Percentiles rank a stretch among this genome's conserved stretches.
Conservation (phyloP, 2,329 filamentous ascomycete genomes). For the Botrytis porri region DNA sequence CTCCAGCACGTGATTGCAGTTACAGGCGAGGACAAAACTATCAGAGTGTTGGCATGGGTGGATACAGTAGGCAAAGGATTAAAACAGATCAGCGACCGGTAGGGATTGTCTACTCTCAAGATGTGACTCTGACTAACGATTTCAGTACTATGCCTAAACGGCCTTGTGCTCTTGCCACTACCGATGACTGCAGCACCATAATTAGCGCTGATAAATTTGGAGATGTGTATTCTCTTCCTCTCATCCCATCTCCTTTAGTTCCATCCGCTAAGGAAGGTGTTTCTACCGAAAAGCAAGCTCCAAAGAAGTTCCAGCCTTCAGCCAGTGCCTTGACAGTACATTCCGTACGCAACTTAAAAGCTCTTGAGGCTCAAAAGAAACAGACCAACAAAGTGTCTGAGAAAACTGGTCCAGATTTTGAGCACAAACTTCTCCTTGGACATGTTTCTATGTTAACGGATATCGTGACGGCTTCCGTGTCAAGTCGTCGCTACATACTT, state of each 20-base stretch:
- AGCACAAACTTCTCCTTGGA: slow-evolving; percentile 76
- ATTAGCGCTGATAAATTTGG: slow-evolving; percentile 93
- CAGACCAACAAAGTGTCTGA: slow-evolving; percentile 39
- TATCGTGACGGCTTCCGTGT: slow-evolving; percentile 57
- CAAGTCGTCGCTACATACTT: slow-evolving; percentile 55
- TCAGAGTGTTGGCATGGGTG: slow-evolving; percentile 76
- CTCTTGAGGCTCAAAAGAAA: slow-evolving; percentile 57
- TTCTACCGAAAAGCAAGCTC: slow-evolving; percentile 25
- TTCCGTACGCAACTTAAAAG: slow-evolving; percentile 59
- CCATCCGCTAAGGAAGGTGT: slow-evolving; percentile 23
- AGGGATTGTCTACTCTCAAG: slow-evolving; percentile 28
- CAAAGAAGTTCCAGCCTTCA: slow-evolving; percentile 45
- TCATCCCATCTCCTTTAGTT: slow-evolving; percentile 46
- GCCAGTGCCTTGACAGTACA: slow-evolving; percentile 62
- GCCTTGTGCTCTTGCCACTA: slow-evolving; percentile 71
- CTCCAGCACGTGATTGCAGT: slow-evolving; percentile 70
- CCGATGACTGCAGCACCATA: slow-evolving; percentile 68
- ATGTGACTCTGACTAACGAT: slow-evolving; percentile 17
- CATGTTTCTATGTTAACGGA: slow-evolving; percentile 95
- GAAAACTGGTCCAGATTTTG: slow-evolving; percentile 53
- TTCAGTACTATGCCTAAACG: slow-evolving; percentile 78
- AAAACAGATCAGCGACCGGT: slow-evolving; percentile 70
- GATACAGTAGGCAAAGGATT: slow-evolving; percentile 50
- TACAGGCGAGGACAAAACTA: slow-evolving; percentile 86
- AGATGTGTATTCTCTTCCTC: slow-evolving; percentile 85